Base-by-base conservation (phyloP, 2,329 filamentous ascomycete species). In the Knufia fluminis region DNA sequence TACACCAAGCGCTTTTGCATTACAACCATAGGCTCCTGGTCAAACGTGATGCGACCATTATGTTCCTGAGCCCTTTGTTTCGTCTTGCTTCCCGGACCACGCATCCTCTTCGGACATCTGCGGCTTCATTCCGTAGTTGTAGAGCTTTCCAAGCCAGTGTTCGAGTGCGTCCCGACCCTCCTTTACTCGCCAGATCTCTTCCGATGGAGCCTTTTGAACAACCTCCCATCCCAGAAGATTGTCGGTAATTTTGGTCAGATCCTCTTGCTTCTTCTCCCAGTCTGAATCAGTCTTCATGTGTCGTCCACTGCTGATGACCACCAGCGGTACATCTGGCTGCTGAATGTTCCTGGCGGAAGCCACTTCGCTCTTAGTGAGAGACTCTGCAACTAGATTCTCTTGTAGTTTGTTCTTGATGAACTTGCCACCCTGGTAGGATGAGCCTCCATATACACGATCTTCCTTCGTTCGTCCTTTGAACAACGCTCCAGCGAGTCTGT, bases 361-460 rank as follows among this genome's bases (percentile, higher is more conserved):
- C 16, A 94, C 81, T 61, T 98, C 92, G 28, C 86, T 86, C 65
- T 82, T 84, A 12, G 88, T 88, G 57, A 97, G 79, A 1, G 86
- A 87, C 56, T 82, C 78, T 0, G 90, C 90, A 26, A 96, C 88
- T 1, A 97, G 74, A 56, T 84, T 91, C 70, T 98, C 92, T 68
- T 98, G 92, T 49, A 98, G 74, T 67, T 90, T 86, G 3, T 89
- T 85, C 65, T 94, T 95, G 66, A 96, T 83, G 64, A 79, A 83
- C 64, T 90, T 94, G 53, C 86, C 86, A 20, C 75, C 76, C 66
- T 94, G 87, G 62, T 88, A 84, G 0, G 88, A 80, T 3, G 82
- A 80, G 39, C 80, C 77, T 10, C 92, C 92, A 66, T 85, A 94
- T 9, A 95, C 81, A 8, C 92, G 83, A 64, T 97, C 91, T 63